A percentile compares a stretch with the other conserved stretches of the same genome.
phyloP scores from a whole-genome alignment of 129 eudicot species.

The Mikania micrantha region DNA sequence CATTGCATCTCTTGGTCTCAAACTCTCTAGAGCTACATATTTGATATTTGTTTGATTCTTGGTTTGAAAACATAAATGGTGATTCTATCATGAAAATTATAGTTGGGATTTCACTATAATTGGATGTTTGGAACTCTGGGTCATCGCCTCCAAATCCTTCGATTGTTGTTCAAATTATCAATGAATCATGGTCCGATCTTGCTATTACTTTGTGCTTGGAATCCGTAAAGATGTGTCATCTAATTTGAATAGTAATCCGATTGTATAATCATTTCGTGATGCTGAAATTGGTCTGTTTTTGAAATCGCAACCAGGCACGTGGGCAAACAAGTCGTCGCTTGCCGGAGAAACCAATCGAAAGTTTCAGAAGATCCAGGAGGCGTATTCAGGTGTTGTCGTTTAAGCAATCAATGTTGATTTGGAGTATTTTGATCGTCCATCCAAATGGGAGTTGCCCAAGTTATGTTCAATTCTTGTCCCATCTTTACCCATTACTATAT shows the following conservation, averaged over 20 bases:
- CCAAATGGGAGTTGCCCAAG: too few relatives aligned
- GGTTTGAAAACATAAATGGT: not conserved
- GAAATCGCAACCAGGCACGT: slow-evolving; percentile 96
- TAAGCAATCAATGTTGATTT: not conserved
- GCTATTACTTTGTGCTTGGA: slow-evolving; percentile 80
- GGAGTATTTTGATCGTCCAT: too few relatives aligned
- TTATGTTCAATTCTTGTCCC: too few relatives aligned
- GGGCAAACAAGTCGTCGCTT: slow-evolving; percentile 51
- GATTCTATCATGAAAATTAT: slow-evolving; percentile 10
- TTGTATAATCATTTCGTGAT: not conserved
- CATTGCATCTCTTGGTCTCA: not conserved
- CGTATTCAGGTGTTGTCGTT: slow-evolving; percentile 95
- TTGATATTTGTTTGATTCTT: too few relatives aligned
- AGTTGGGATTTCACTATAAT: slow-evolving; percentile 1
- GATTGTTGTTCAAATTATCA: slow-evolving; percentile 3
- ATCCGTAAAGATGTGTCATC: slow-evolving; percentile 60
- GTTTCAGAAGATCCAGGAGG: slow-evolving; percentile 87
- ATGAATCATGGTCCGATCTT: slow-evolving; percentile 27
- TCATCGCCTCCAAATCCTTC: slow-evolving; percentile 11
- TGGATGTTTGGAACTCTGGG: not conserved
- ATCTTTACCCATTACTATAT: too few relatives aligned
- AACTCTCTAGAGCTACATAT: too few relatives aligned
- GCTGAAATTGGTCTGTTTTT: too few relatives aligned
- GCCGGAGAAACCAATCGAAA: slow-evolving; percentile 68
- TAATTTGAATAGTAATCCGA: not conserved